Evolutionary conservation across 2,329 filamentous ascomycete genomes (phyloP), one percentile per base, ranked within the genome.

Genomic region (Penicillium sp.): DNA sequence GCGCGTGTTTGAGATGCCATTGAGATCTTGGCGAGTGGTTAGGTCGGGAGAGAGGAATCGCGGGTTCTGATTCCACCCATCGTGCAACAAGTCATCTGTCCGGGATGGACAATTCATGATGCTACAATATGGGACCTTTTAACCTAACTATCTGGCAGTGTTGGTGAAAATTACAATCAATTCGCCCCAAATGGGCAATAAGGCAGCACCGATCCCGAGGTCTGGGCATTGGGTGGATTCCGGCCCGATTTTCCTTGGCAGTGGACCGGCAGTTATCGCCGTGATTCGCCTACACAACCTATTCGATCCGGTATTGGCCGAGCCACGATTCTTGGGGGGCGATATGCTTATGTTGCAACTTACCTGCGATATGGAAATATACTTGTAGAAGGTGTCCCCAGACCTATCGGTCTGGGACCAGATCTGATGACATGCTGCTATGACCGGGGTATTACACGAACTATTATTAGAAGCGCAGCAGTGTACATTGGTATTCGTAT

Each of bases 61-160:
- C 31, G 81, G 81, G 68, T 75, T 81, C 71, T 83, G 81, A 67
- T 84, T 84, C 75, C 77, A 83, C 28, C 75, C 73, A 47, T 78
- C 76, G 59, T 82, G 80, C 45, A 75, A 68, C 48, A 78, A 71
- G 56, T 76, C 74, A 61, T 83, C 81, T 46, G 79, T 82, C 58
- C 81, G 77, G 30, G 80, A 82, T 12, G 82, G 80, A 57, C 81
- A 81, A 61, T 83, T 84, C 81, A 84, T 83, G 40, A 31, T 57
- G 56, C 5, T 25, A 36, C 25, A 9, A 16, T 7, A 3, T 36
- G 25, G 11, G 8, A 33, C 16, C 10, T 44, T 43, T 6, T 14
- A 31, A 36, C 25, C 19, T 47, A 8, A 35, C 17, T 43, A 16
- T 35, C 11, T 35, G n/a, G 22, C 22, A 22, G 22, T 22, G 22